Evolutionary conservation across 495 filamentous ascomycete genomes (phyloP), one percentile per base, ranked within the genome.

Genomic region (Clavariopsis aquatica): DNA sequence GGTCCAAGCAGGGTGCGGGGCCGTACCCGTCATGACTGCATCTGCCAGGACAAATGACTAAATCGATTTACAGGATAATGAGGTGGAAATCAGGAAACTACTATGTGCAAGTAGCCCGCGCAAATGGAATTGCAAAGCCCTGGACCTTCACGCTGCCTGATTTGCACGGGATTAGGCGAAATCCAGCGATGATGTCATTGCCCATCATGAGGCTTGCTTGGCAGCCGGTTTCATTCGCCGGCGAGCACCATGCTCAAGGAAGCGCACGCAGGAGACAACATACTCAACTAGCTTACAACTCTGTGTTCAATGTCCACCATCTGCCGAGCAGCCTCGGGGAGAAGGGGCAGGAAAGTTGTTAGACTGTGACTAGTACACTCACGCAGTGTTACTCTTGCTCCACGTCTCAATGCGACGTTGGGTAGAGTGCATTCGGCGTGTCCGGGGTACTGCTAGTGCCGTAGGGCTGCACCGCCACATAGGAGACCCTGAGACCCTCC

Each of bases 331-430:
- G 51, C 12, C 9, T 56, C 60, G 60, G 60, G 22, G 23, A 22
- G 52, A 41, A 64, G 52, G 36, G 22, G 52, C 52, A 64, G 52
- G 36, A 51, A 49, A 57, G 60, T 64, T 51, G 60, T 52, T 56
- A 47, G 29, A 20, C 26, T 64, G 52, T 64, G 60, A 52, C 60
- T 64, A 55, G 60, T 56, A 49, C 43, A 43, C 10, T 12, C 31
- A 23, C 53, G 31, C 53, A 45, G 53, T 57, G 31, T 34, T 17
- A 57, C 29, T 41, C 56, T 20, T 31, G 24, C 38, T 20, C 57
- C 29, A 60, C 45, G 41, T 28, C 36, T 51, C 29, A 27, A 38
- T 60, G 57, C 57, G 31, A 60, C 57, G 56, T 59, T 46, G 8
- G 53, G n/a, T n/a, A n/a, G n/a, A n/a, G n/a, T n/a, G n/a, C n/a